A percentile compares a stretch with the other conserved stretches of the same genome.
These are phyloP conservation scores for Parastagonospora avenae DNA, from an alignment of 2,329 filamentous ascomycete genomes.

Conservation along the genomic window DNA sequence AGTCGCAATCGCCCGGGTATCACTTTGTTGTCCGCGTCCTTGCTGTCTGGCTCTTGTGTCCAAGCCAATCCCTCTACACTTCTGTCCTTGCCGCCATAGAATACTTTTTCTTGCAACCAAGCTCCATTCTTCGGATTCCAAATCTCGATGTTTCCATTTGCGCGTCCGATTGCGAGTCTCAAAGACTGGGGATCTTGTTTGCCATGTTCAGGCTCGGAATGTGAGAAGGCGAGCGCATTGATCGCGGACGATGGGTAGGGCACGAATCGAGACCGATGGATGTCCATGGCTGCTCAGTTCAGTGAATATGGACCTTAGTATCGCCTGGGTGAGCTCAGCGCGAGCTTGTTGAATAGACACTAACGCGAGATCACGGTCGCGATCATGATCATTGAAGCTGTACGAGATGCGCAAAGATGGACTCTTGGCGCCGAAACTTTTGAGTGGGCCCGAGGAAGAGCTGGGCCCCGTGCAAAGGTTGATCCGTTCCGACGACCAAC, in stretches of 20 bases:
- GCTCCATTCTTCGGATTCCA: constrained; percentile 85
- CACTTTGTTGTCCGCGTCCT: constrained; percentile 62
- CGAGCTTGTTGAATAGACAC: constrained; percentile 17
- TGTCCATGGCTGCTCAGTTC: constrained; percentile 69
- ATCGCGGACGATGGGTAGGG: constrained; percentile 90
- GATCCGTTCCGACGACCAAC: constrained; percentile 12
- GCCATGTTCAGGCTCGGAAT: constrained; percentile 54
- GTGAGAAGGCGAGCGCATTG: constrained; percentile 92
- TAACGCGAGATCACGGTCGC: constrained; percentile 17
- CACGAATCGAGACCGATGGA: constrained; percentile 96
- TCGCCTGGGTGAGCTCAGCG: constrained; percentile 8
- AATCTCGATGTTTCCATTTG: constrained; percentile 96
- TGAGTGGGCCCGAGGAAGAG: constrained; percentile 8
- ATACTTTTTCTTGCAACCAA: constrained; percentile 89
- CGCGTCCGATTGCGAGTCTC: constrained; percentile 85
- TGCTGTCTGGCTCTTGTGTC: constrained; percentile 83
- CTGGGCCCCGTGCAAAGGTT: neutral
- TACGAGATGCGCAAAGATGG: constrained; percentile 9
- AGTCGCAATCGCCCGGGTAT: constrained; percentile 77
- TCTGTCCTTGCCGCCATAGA: constrained; percentile 80
- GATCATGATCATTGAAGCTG: constrained; percentile 17
- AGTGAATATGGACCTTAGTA: neutral
- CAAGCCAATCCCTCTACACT: constrained; percentile 91
- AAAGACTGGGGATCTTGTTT: constrained; percentile 61
- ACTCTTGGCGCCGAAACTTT: constrained; percentile 17